phyloP scores from a whole-genome alignment of 73 alveolate genomes.

The Paramecium caudatum region DNA sequence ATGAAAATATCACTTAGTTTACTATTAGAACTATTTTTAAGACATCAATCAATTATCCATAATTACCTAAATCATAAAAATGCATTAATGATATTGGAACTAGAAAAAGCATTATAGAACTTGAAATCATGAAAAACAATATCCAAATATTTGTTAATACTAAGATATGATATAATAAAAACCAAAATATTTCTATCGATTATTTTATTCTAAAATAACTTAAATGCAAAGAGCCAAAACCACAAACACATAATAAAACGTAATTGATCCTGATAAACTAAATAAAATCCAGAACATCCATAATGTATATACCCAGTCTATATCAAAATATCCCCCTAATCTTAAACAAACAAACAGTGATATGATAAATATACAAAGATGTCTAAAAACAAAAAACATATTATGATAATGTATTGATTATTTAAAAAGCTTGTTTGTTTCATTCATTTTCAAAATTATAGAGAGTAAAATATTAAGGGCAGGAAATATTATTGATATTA shows the following conservation, averaged over 20 bases:
- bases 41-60: neutral
- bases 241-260: neutral
- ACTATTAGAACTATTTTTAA: neutral
- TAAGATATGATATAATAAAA: neutral
- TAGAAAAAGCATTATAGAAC: neutral
- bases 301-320: neutral
- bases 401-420: neutral
- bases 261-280: neutral
- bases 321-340: conserved; percentile 8
- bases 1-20: neutral
- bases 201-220: conserved; percentile 13
- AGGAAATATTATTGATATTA: conserved; percentile 14
- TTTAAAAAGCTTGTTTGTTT: neutral
- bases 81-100: neutral
- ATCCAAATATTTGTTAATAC: conserved; percentile 2
- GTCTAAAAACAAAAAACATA: conserved; percentile 28
- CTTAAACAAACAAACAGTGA: neutral
- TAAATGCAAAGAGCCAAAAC: conserved; percentile 14
- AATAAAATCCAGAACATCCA: conserved; percentile 44
- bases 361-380: neutral
- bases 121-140: neutral
- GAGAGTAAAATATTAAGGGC: neutral
- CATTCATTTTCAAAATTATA: conserved; percentile 17
- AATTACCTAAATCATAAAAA: neutral
- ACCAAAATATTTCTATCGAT: neutral